Base-by-base conservation (phyloP, 495 filamentous ascomycete species). In the Choiromyces venosus region DNA sequence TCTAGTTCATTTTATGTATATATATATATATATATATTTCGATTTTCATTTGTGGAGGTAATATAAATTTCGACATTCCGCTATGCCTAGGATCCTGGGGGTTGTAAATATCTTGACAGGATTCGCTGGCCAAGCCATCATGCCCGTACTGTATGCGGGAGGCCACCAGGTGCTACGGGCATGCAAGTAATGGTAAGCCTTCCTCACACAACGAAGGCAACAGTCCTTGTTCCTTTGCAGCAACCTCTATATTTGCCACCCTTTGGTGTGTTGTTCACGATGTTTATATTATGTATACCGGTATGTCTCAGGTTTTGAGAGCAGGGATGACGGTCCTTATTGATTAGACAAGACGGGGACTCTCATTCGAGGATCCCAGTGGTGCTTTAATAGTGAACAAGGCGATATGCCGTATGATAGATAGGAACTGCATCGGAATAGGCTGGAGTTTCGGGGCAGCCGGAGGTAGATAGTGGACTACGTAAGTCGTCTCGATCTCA, bases 11-110 rank as follows among this genome's bases (percentile, higher is more conserved):
- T 16, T 61, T 33, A 25, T 52, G 10, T 42, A 42, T 52, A 52
- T 61, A 61, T 61, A 61, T 61, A 42, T 52, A 52, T 61, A 61
- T 61, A 61, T 61, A 61, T 61, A 61, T 61, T 61, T 61, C 52
- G 12, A 33, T 61, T 61, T 61, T 61, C 25, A 61, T 61, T 61
- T 4, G 52, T 0, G 8, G 25, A 18, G 33, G 52, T 61, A 29
- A 61, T 61, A 16, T 33, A 61, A 33, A 33, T 61, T 61, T 33
- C 52, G 25, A 61, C 52, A 18, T 61, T 14, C 25, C 52, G 25
- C 52, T 33, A 9, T 61, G 25, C 25, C 5, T 33, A 33, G 52
- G 25, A 61, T 33, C 52, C 52, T 18, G 25, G 52, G 12, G 52
- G 52, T 61, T n/a, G 25, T n/a, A 61, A 61, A 61, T 33, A 33